Evolutionary conservation across 2,329 filamentous ascomycete species (phyloP), one percentile per base, ranked within the genome.

Genomic region (Colletotrichum salicis): DNA sequence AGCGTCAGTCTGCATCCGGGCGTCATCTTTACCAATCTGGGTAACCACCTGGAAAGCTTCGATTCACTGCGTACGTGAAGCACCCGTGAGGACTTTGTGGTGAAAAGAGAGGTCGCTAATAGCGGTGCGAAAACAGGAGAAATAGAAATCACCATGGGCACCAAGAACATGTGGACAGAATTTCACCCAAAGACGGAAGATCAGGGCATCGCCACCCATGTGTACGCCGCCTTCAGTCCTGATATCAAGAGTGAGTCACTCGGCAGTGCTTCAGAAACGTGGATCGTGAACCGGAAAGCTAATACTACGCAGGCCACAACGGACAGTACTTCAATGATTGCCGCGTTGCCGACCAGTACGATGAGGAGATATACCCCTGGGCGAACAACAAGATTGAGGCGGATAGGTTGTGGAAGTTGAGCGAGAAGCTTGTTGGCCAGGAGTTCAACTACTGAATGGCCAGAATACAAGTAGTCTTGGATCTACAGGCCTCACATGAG

Each of bases 1-100:
- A 75, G 81, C 1, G 80, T 78, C 60, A 83, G 82, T 33, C 60
- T 83, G 2, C 77, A 82, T 27, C 82, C 82, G 0, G 82, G 81
- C 0, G 73, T 78, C 33, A 78, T 78, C 51, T 55, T 56, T 2
- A 75, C 74, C n/a, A 74, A 77, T 24, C 55, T 76, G 13, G 62
- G 48, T 1, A 41, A 15, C 12, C 69, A 75, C 12, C 31, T 75
- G n/a, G 67, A 72, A 12, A 29, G 31, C 27, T 71, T 69, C 31
- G 65, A 69, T 5, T 56, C 29, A 11, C 12, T 60, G 4, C 61
- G 69, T 71, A 31, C 22, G 69, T 60, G 8, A 15, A 22, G 8
- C 8, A 3, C 13, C 13, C 8, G 33, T 11, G 41, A n/a, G 41
- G 1, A 10, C 41, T 2, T 0, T 1, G 2, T 19, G 3, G 1